Base-by-base conservation (phyloP, 2,329 filamentous ascomycete species). In the Verticillium tricorpus region DNA sequence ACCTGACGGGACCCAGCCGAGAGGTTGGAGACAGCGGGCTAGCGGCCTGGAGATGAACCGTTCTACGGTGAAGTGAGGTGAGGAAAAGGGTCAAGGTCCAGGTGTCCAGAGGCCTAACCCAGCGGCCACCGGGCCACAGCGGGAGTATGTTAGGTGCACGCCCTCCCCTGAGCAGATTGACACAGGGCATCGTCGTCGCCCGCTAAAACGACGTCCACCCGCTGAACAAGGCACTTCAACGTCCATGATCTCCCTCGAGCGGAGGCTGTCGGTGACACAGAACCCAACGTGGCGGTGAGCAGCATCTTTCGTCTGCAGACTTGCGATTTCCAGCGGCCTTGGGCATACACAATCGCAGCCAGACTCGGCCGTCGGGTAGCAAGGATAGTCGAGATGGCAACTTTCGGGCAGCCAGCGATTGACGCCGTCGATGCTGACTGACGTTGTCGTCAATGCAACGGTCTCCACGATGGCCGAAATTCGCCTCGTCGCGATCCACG, bases 241-340 rank as follows among this genome's bases (percentile, higher is more conserved):
- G n/a, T 50, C 45, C 45, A 50, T 50, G 11, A 22, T 25, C 45
- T 50, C 45, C n/a, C 22, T n/a, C 19, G 19, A 8, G 19, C 45
- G 45, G 45, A 50, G 56, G 60, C 60, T 65, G 63, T 66, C 63
- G 61, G 64, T 66, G 63, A 66, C 64, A 66, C 63, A 62, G 57
- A 61, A 63, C 64, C 64, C 63, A 63, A 65, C 58, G 60, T 65
- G 63, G 64, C 64, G 64, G 64, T 66, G 64, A 66, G 64, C 61
- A 59, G 58, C 56, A 63, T 50, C 50, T 62, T 62, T 22, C 19
- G 57, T 61, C 58, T 56, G 63, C 61, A 63, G 61, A 63, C 19
- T 9, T 39, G 60, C 61, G 22, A 11, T 15, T 22, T 57, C 45
- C 57, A 56, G 60, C 64, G 64, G 58, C 58, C 63, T 65, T 65